These are phyloP conservation scores for Rubia peregrina DNA, from an alignment of 305 asterid species.

Conservation along the genomic window DNA sequence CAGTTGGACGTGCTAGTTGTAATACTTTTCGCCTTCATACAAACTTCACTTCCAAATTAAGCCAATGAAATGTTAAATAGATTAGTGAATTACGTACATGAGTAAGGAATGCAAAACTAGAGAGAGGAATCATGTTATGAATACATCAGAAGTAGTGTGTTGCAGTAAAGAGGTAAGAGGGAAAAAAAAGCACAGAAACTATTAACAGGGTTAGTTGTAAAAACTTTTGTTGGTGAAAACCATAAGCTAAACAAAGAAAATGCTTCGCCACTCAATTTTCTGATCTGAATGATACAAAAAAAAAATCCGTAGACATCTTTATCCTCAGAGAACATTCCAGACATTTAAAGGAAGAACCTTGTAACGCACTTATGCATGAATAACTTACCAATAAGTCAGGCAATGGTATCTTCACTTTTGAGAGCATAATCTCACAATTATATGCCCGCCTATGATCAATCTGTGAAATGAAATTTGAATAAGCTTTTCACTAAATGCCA, in stretches of 20 bases:
- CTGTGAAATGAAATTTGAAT: constrained; percentile 36
- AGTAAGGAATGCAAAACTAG: neutral
- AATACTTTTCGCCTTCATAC: neutral
- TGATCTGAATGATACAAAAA: neutral
- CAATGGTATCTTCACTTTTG: constrained; percentile 85
- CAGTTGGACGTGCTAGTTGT: too few species aligned
- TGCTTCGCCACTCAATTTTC: neutral
- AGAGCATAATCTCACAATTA: constrained; percentile 95
- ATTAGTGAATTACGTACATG: neutral
- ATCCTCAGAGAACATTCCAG: constrained; percentile 7
- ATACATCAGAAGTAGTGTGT: neutral
- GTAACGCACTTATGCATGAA: neutral
- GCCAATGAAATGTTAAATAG: neutral
- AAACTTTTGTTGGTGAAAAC: neutral
- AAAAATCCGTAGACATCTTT: neutral
- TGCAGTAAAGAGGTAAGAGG: neutral
- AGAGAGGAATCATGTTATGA: neutral
- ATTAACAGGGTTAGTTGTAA: neutral
- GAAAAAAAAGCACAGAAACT: neutral
- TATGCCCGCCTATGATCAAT: constrained; percentile 93
- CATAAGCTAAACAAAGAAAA: neutral
- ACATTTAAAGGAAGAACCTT: neutral
- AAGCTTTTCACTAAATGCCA: neutral
- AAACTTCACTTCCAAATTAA: neutral
- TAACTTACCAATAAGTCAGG: constrained; percentile 76